Percentiles rank a stretch among this genome's conserved stretches.
These are phyloP conservation scores for Hericium coralloides DNA, from an alignment of 768 basidiomycete species.

Conservation along the genomic window DNA sequence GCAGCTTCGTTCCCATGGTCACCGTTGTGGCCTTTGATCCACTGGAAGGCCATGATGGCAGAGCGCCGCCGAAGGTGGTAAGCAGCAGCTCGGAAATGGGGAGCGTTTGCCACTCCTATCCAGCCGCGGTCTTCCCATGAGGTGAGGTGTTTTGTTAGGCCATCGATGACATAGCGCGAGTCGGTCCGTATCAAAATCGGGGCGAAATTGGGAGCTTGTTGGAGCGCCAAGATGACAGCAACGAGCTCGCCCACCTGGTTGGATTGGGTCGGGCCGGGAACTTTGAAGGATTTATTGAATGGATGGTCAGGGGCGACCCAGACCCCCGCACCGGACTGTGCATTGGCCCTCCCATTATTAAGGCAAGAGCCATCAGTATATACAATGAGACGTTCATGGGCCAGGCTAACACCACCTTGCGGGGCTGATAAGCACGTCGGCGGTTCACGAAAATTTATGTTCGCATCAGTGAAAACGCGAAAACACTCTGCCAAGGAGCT, in stretches of 20 bases:
- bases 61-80: background rate
- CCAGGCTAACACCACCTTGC: background rate
- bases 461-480: background rate
- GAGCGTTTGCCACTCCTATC: background rate
- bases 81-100: background rate
- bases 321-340: conserved; percentile 11
- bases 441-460: background rate
- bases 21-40: conserved; percentile 12
- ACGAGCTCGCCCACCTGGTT: conserved; percentile 11
- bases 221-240: conserved; percentile 2
- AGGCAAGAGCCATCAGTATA: conserved; percentile 23
- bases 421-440: background rate
- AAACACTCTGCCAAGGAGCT: background rate
- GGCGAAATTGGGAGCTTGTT: background rate
- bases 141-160: conserved; percentile 12
- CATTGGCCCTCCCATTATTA: conserved; percentile 12
- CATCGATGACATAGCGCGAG: conserved; percentile 18
- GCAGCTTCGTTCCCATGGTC: conserved; percentile 6
- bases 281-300: background rate
- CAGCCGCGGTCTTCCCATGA: conserved; percentile 3
- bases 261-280: background rate
- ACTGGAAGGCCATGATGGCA: background rate
- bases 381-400: background rate
- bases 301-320: conserved; percentile 1
- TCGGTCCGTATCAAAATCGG: conserved; percentile 15